Base-by-base conservation (phyloP, 129 eudicot species). In the Ambrosia artemisiifolia region DNA sequence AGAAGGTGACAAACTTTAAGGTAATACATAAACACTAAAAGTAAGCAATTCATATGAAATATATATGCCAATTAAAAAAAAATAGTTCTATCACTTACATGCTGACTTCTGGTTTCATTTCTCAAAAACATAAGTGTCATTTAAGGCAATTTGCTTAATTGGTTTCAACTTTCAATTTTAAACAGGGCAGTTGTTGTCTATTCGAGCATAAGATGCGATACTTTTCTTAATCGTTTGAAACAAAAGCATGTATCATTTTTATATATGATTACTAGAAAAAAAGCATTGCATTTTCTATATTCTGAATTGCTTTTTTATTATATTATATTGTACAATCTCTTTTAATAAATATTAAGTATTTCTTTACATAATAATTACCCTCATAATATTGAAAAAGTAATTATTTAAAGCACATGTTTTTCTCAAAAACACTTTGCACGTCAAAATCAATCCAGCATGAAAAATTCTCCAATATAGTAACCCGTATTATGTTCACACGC, bases 201-300 rank as follows among this genome's bases (percentile, higher is more conserved):
- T 40, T 42, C 48, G 11, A 30, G 55, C 57, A 72, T 33, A 72
- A 75, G 66, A 75, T 75, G 47, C 73, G 43, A 53, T 65, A 3
- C 67, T 6, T 65, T 75, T 28, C 46, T 42, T 75, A 64, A 65
- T 63, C 4, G 11, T 36, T 64, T 17, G 33, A 63, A 64, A 17
- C 24, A 64, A 53, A 68, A 32, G 10, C 49, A 65, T 33, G 19
- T 56, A 34, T 42, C 43, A 14, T 2, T 40, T 47, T 65, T 53
- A 11, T 40, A 36, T 42, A 1, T 5, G 55, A 10, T n/a, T 51
- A 54, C 19, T 6, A 6, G 24, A 16, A 9, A 11, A 48, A 65
- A 24, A 11, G 19, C 56, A 14, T 35, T 4, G 4, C 2, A 20
- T 13, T 16, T 44, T 28, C 33, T 18, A 64, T 42, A 75, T 65